These are phyloP conservation scores for Marasmius oreades DNA, from an alignment of 1,284 basidiomycete genomes.

Conservation along the genomic window DNA sequence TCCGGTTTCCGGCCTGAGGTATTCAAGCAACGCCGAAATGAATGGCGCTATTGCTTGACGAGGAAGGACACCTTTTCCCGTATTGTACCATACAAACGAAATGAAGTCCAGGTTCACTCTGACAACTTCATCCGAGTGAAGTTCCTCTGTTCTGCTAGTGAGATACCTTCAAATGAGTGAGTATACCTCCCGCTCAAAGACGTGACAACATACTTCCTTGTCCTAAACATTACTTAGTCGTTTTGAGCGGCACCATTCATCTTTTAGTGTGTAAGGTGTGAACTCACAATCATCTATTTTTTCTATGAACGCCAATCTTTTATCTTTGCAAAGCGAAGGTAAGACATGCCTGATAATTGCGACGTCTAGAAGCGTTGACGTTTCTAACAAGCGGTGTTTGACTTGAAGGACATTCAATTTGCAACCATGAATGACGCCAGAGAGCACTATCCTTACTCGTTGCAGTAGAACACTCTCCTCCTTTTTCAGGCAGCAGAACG, in stretches of 20 bases:
- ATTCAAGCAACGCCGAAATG: background rate
- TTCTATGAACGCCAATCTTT: conserved; percentile 18
- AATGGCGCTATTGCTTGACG: conserved; percentile 7
- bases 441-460: background rate
- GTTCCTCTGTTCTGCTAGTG: background rate
- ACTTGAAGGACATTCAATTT: conserved; percentile 7
- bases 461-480: background rate
- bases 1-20: background rate
- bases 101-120: conserved; percentile 7
- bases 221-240: conserved; percentile 8
- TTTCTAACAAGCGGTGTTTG: conserved; percentile 39
- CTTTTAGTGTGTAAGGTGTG: background rate
- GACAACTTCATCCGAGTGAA: conserved; percentile 1
- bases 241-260: background rate
- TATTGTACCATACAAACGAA: conserved; percentile 5
- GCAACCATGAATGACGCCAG: background rate
- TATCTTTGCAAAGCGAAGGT: conserved; percentile 19
- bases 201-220: conserved; percentile 1
- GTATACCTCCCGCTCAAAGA: background rate
- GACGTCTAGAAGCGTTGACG: conserved; percentile 21
- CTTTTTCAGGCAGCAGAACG: background rate
- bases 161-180: background rate
- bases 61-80: conserved; percentile 3
- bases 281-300: conserved; percentile 27
- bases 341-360: conserved; percentile 20